Evolutionary conservation across 148 eudicot species (phyloP).

Genomic region (Silene latifolia): DNA sequence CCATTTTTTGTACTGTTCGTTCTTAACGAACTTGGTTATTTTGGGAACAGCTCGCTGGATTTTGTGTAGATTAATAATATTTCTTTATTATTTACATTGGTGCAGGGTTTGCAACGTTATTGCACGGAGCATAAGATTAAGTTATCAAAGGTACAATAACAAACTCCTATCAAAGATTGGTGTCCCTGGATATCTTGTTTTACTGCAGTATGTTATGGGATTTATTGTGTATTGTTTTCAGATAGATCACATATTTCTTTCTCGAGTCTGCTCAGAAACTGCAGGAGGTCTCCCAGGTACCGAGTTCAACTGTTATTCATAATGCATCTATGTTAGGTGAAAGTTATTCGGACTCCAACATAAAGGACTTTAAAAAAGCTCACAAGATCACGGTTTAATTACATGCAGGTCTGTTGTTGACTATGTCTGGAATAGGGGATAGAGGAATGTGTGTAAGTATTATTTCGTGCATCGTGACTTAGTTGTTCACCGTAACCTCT

Average conservation of each 20-base stretch:
- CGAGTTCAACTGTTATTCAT: conserved; percentile 14
- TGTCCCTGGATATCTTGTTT: not conserved
- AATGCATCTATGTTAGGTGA: not conserved
- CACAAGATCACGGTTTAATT: conserved; percentile 17
- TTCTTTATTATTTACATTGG: conserved; percentile 19
- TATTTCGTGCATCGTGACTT: conserved; percentile 8
- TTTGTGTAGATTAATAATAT: not conserved
- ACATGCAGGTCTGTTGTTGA: conserved; percentile 71
- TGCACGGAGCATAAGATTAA: conserved; percentile 90
- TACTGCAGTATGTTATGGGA: not conserved
- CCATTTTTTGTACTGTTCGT: too few species aligned
- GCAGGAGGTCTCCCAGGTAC: conserved; percentile 97
- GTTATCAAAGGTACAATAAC: conserved; percentile 68
- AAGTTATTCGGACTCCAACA: conserved; percentile 3
- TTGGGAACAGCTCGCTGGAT: too few species aligned
- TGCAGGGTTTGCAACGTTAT: conserved; percentile 88
- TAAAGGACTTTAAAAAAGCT: conserved; percentile 9
- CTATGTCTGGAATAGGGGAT: conserved; percentile 87
- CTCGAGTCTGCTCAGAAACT: conserved; percentile 93
- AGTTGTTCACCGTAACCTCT: not conserved
- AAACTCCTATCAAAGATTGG: not conserved
- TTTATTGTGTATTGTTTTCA: conserved; percentile 31
- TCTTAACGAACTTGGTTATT: too few species aligned
- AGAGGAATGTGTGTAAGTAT: conserved; percentile 83
- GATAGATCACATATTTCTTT: conserved; percentile 97